A percentile compares a stretch with the other conserved stretches of the same genome.
Evolutionary conservation across 2,329 filamentous ascomycete species (phyloP).

Genomic region (Onygenales sp.): DNA sequence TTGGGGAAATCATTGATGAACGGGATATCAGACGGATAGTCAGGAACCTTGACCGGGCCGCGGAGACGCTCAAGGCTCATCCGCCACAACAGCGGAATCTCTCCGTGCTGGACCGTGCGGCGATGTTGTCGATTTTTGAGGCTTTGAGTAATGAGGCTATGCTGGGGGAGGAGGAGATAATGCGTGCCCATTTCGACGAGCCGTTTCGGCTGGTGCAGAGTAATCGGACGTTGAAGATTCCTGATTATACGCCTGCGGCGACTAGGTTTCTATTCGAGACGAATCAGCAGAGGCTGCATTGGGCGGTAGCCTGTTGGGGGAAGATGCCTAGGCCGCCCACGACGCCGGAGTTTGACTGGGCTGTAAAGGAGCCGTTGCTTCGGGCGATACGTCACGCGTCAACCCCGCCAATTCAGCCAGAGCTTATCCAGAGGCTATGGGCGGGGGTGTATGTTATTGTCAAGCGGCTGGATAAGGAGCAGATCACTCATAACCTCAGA

Average conservation of each 20-base stretch:
- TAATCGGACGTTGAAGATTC: slow-evolving; percentile 68
- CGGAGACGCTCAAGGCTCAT: slow-evolving; percentile 42
- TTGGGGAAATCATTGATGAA: slow-evolving; percentile 49
- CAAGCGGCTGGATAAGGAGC: slow-evolving; percentile 59
- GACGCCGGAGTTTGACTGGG: slow-evolving; percentile 74
- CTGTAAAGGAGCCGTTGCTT: slow-evolving; percentile 64
- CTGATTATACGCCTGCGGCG: slow-evolving; percentile 69
- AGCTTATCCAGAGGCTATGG: slow-evolving; percentile 67
- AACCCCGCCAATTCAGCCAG: slow-evolving; percentile 41
- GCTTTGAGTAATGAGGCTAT: slow-evolving; percentile 76
- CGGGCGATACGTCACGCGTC: slow-evolving; percentile 56
- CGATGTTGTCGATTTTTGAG: slow-evolving; percentile 78
- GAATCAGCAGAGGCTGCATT: slow-evolving; percentile 53
- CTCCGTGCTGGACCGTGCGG: slow-evolving; percentile 43
- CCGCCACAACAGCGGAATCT: slow-evolving; percentile 44
- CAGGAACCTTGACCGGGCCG: slow-evolving; percentile 48
- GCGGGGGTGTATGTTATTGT: slow-evolving; percentile 64
- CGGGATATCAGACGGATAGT: slow-evolving; percentile 55
- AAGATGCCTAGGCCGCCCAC: slow-evolving; percentile 56
- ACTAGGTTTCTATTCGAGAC: slow-evolving; percentile 74
- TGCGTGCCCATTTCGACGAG: slow-evolving; percentile 60
- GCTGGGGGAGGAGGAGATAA: slow-evolving; percentile 47
- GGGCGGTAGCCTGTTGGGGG: slow-evolving; percentile 62
- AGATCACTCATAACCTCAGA: slow-evolving; percentile 69
- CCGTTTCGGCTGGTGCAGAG: slow-evolving; percentile 74